phyloP scores from a whole-genome alignment of 768 basidiomycete genomes.

The Trametes meyenii region DNA sequence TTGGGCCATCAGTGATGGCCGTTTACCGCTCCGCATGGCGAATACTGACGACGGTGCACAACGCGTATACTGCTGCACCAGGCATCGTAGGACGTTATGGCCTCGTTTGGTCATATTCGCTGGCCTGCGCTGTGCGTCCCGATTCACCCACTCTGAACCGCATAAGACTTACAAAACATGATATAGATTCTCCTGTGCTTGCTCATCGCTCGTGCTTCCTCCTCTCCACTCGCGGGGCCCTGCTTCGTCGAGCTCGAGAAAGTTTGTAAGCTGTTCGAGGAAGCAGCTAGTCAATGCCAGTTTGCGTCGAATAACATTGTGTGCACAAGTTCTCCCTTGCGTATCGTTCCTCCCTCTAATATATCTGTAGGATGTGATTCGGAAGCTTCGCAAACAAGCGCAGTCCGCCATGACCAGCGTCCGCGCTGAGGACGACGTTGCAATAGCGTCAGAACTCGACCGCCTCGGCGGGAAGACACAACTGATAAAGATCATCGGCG shows the following conservation, averaged over 20 bases:
- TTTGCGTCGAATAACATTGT: conserved; percentile 34
- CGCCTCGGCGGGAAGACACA: conserved; percentile 38
- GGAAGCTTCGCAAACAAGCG: conserved; percentile 35
- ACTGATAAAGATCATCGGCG: conserved; percentile 24
- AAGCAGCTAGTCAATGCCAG: conserved; percentile 28
- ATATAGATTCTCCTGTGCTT: conserved; percentile 34
- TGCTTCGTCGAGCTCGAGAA: conserved; percentile 41
- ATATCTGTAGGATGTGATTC: conserved; percentile 30
- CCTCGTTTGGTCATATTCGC: conserved; percentile 65
- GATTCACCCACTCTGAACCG: too few relatives aligned
- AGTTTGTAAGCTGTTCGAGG: conserved; percentile 35
- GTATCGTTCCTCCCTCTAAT: not conserved
- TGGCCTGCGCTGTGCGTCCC: conserved; percentile 63
- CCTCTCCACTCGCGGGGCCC: conserved; percentile 37
- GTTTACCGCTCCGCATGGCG: conserved; percentile 74
- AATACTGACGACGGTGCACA: conserved; percentile 51
- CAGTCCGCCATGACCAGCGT: conserved; percentile 31
- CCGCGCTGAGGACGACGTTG: conserved; percentile 13
- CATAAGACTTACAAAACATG: not conserved
- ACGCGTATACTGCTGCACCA: conserved; percentile 45
- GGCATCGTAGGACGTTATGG: conserved; percentile 48
- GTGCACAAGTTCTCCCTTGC: not conserved
- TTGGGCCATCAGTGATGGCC: conserved; percentile 69
- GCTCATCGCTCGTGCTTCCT: conserved; percentile 42
- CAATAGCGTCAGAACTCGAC: conserved; percentile 33